phyloP scores from a whole-genome alignment of 192 early-diverging fungal species.

The Umbelopsis sp. region DNA sequence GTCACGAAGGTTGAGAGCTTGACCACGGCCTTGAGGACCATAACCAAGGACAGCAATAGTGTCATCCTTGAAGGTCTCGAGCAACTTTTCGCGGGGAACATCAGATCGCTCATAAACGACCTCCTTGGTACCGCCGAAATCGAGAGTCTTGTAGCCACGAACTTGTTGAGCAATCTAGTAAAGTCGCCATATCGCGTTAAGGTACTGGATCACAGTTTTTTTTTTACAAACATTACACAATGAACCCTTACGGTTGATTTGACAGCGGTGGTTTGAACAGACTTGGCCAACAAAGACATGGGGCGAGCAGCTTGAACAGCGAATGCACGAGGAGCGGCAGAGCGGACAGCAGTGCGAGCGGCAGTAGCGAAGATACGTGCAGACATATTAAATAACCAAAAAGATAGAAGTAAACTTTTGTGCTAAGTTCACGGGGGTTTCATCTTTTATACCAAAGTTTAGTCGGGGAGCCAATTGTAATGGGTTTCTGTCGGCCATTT shows the following conservation, averaged over 20 bases:
- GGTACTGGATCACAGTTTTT: too few relatives aligned
- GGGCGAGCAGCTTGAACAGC: conserved; percentile 28
- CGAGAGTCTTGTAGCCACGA: conserved; percentile 88
- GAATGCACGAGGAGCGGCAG: conserved; percentile 29
- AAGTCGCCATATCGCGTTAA: too few relatives aligned
- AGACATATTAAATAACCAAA: conserved; percentile 27
- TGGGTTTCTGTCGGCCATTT: too few relatives aligned
- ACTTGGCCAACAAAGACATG: conserved; percentile 27
- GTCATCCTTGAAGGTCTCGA: conserved; percentile 91
- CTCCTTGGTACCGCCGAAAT: conserved; percentile 93
- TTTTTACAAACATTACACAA: too few relatives aligned
- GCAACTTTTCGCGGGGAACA: conserved; percentile 90
- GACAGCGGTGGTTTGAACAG: conserved; percentile 27
- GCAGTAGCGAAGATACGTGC: conserved; percentile 38
- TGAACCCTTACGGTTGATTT: conserved; percentile 30
- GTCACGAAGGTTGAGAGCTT: conserved; percentile 93
- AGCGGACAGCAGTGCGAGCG: conserved; percentile 38
- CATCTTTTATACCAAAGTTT: too few relatives aligned
- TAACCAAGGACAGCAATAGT: conserved; percentile 90
- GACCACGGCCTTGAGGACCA: conserved; percentile 93
- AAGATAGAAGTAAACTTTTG: conserved; percentile 4
- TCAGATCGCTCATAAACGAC: conserved; percentile 94
- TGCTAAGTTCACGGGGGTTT: too few relatives aligned
- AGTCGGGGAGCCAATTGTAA: too few relatives aligned
- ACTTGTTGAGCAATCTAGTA: conserved; percentile 41